Base-by-base conservation (phyloP, 2,329 filamentous ascomycete genomes). In the Dryadomyces sulphureus region DNA sequence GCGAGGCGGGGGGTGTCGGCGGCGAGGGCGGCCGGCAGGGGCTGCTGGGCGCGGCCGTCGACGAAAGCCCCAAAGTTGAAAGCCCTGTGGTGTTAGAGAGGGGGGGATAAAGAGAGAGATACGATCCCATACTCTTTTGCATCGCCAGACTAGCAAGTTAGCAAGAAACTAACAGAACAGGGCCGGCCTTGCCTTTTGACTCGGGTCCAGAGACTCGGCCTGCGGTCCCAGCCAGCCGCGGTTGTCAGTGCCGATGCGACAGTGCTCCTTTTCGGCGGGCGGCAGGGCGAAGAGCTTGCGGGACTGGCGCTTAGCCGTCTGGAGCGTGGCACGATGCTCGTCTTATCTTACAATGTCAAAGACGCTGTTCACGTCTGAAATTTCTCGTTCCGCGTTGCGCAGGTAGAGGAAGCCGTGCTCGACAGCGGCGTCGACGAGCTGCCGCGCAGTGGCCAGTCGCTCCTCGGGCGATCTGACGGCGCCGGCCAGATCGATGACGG, bases 391-490 rank as follows among this genome's bases (percentile, higher is more conserved):
- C 20, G 77, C 72, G 57, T 86, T 89, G 57, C 79, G 81, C 56
- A 96, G 79, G 60, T 92, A 96, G 50, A 95, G 76, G 62, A 96
- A 96, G 50, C 90, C 90, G 63, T 88, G 82, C 45, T 81, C 78
- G 34, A 79, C 75, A 2, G 88, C 89, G 1, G 90, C 90, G 50
- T 83, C 74, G 38, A 95, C 77, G 38, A 96, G 72, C 51, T 78
- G 73, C 46, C 76, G 76, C 44, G 83, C 82, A 19, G 78, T 64
- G 40, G 66, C 61, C n/a, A 60, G 32, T 1, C 43, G 43, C 19
- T 39, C 43, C 20, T 34, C 17, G n/a, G 59, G 22, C 45, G 50
- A 20, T 20, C 43, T 16, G 44, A 32, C 9, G 9, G 62, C 55
- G 17, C 72, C 69, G 4, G 79, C 81, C 52, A 94, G 79, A 60